Conservation (phyloP, 2,329 filamentous ascomycete species). For the Aspergillus clavatus region DNA sequence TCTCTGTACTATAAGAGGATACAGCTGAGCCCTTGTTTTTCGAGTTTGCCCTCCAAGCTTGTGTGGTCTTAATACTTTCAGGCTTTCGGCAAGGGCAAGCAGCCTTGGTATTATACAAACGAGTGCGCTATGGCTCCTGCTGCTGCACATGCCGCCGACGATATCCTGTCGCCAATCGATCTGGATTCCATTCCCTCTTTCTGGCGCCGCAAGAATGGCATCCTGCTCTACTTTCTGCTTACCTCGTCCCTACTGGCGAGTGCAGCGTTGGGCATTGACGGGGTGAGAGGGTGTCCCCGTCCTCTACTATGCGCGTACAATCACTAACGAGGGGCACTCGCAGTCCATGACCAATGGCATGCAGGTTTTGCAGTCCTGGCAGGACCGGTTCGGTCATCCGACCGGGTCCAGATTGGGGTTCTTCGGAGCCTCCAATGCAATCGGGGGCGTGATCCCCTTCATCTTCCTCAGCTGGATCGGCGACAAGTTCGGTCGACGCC, state of each 20-base stretch:
- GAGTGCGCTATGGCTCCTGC: slow-evolving; percentile 21
- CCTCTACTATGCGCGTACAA: neutral
- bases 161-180: slow-evolving; percentile 19
- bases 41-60: neutral
- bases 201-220: slow-evolving; percentile 36
- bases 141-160: slow-evolving; percentile 20
- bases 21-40: neutral
- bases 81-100: neutral
- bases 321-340: slow-evolving; percentile 18
- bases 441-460: slow-evolving; percentile 21
- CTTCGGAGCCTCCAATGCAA: slow-evolving; percentile 19
- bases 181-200: slow-evolving; percentile 18
- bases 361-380: slow-evolving; percentile 42
- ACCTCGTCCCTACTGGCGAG: slow-evolving; percentile 43
- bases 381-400: slow-evolving; percentile 30
- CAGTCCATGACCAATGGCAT: slow-evolving; percentile 47
- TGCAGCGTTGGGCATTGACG: slow-evolving; percentile 42
- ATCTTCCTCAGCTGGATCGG: slow-evolving; percentile 19
- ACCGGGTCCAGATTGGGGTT: slow-evolving; percentile 20
- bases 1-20: slow-evolving; percentile 1
- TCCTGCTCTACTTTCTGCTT: slow-evolving; percentile 42
- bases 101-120: neutral
- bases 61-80: neutral
- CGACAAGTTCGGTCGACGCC: slow-evolving; percentile 20
- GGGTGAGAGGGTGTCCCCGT: slow-evolving; percentile 34